Evolutionary conservation across 2,329 filamentous ascomycete species (phyloP).

Genomic region (Colletotrichum tamarilloi): DNA sequence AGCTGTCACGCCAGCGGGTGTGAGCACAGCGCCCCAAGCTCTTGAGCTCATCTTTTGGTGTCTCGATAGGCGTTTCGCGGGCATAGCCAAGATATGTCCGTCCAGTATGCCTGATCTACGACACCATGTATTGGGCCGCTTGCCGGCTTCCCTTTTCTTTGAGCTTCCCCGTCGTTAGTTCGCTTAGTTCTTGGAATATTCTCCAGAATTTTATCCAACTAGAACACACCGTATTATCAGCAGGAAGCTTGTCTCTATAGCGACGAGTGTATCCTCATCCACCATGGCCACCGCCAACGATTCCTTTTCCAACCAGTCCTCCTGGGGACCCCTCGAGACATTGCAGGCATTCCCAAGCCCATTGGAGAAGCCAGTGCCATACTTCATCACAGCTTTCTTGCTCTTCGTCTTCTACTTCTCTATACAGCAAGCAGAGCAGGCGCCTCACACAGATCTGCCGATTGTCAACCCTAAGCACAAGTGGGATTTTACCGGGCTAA

Average conservation of each 20-base stretch:
- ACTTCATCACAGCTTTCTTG: constrained; percentile 28
- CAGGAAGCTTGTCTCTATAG: background rate
- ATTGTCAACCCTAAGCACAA: constrained; percentile 9
- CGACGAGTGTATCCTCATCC: constrained; percentile 2
- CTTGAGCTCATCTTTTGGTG: constrained; percentile 24
- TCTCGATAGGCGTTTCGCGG: constrained; percentile 26
- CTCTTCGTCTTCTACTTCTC: constrained; percentile 32
- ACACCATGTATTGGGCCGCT: constrained; percentile 20
- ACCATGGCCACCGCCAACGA: constrained; percentile 33
- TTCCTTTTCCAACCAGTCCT: constrained; percentile 17
- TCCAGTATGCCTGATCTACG: constrained; percentile 19
- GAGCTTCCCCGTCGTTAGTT: constrained; percentile 5
- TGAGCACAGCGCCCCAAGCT: constrained; percentile 23
- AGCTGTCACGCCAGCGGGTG: constrained; percentile 21
- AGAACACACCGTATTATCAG: background rate
- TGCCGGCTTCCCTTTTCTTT: constrained; percentile 31
- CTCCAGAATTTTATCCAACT: constrained; percentile 4
- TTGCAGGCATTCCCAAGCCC: constrained; percentile 29
- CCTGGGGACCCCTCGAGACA: constrained; percentile 27
- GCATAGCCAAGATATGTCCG: constrained; percentile 25
- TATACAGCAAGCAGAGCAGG: constrained; percentile 19
- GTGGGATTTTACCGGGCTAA: constrained; percentile 27
- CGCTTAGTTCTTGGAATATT: background rate
- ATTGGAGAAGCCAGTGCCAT: constrained; percentile 28
- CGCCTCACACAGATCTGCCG: constrained; percentile 3